Evolutionary conservation across 2,329 filamentous ascomycete species (phyloP).

Genomic region (Colletotrichum limetticola): DNA sequence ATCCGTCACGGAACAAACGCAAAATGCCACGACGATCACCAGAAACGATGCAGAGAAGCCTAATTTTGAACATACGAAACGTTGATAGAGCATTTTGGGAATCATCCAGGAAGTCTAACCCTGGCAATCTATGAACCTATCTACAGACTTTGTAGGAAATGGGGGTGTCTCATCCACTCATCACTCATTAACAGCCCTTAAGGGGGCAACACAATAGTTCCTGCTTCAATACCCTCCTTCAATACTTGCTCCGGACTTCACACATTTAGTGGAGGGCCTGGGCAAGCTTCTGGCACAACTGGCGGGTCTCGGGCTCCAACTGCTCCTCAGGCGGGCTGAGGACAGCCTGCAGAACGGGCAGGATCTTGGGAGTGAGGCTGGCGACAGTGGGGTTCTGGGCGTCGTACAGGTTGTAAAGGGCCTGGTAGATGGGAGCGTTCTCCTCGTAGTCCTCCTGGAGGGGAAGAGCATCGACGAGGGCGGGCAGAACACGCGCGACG

Average conservation of each 20-base stretch:
- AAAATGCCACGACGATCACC: too few species aligned
- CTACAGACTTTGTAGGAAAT: constrained; percentile 33
- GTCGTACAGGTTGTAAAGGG: constrained; percentile 87
- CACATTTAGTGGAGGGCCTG: constrained; percentile 47
- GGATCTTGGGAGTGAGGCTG: constrained; percentile 74
- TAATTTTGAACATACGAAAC: background rate
- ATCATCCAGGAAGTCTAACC: constrained; percentile 28
- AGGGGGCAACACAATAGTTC: constrained; percentile 13
- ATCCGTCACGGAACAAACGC: too few species aligned
- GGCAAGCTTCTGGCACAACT: constrained; percentile 73
- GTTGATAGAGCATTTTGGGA: constrained; percentile 33
- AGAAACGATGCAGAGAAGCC: too few species aligned
- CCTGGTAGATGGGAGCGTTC: constrained; percentile 92
- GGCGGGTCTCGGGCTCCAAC: constrained; percentile 76
- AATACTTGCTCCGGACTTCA: too few species aligned
- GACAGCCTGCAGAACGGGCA: constrained; percentile 79
- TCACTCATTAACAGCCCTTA: constrained; percentile 33
- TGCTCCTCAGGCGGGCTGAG: constrained; percentile 79
- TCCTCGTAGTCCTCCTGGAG: constrained; percentile 95
- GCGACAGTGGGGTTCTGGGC: constrained; percentile 75
- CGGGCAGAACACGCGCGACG: constrained; percentile 83
- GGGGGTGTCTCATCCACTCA: constrained; percentile 33
- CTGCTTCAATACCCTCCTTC: background rate
- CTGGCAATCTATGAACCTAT: constrained; percentile 34
- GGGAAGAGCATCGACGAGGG: constrained; percentile 81